Evolutionary conservation across 176 grass and related monocot genomes (phyloP), one percentile per base, ranked within the genome.

Genomic region (Carex scoparia): DNA sequence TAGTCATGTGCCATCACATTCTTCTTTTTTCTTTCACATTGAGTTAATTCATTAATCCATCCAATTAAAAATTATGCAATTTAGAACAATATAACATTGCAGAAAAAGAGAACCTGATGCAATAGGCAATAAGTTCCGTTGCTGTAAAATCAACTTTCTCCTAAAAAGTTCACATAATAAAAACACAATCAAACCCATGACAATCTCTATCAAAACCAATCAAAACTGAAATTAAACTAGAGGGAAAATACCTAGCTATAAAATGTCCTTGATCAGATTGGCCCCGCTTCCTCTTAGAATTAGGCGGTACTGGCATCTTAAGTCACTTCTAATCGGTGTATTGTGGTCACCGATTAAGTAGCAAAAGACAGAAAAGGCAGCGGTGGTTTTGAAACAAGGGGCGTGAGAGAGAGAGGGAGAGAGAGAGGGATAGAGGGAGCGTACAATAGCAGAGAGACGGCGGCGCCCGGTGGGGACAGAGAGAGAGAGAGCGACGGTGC

Each of bases 201-300:
- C 23, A 79, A 71, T 2, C 2, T 48, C 53, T 33, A 28, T 67
- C 59, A 60, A 8, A 53, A 91, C 28, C 0, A 9, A 63, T 65
- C 74, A 10, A n/a, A 28, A 75, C 55, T 61, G 0, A 67, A 56
- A 19, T 67, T 30, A 56, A 15, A 64, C 58, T 73, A 55, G 64
- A 67, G 1, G 64, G 59, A 61, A 89, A 60, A 46, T 16, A 85
- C 87, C 79, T 69, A 84, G 1, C 85, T 7, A 73, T 64, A 33
- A 75, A 73, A 14, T 71, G 82, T 61, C 84, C 40, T 38, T 72
- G 69, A 72, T 72, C 69, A 35, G 79, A 61, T 40, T 81, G 55
- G 2, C 12, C 58, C 0, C 1, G 33, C 32, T 81, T 81, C 9
- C 7, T 13, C 0, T 59, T 7, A 35, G 58, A 23, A 62, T 64